Evolutionary conservation across 129 eudicot genomes (phyloP).

Genomic region (Chrysanthemum seticuspe): DNA sequence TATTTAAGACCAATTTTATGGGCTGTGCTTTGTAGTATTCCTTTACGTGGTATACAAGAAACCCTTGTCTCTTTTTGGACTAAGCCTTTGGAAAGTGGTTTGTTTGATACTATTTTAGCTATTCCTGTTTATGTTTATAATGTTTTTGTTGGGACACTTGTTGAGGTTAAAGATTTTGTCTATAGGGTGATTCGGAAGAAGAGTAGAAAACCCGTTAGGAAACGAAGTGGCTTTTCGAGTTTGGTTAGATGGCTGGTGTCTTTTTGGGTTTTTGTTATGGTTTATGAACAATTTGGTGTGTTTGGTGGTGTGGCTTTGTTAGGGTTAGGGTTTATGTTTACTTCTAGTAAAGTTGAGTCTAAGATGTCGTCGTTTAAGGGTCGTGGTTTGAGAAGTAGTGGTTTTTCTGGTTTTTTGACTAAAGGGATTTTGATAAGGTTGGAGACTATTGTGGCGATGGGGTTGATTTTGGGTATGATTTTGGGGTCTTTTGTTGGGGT

Average conservation of each 20-base stretch:
- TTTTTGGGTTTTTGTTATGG: slow-evolving; percentile 85
- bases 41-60: slow-evolving; percentile 79
- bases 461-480: slow-evolving; percentile 73
- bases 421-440: slow-evolving; percentile 58
- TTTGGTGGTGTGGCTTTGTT: slow-evolving; percentile 58
- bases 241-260: slow-evolving; percentile 79
- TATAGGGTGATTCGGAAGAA: slow-evolving; percentile 35
- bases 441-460: slow-evolving; percentile 82
- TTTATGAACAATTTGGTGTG: slow-evolving; percentile 67
- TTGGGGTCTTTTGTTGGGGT: slow-evolving; percentile 63
- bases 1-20: slow-evolving; percentile 79
- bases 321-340: slow-evolving; percentile 71
- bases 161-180: slow-evolving; percentile 51
- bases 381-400: slow-evolving; percentile 47
- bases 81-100: slow-evolving; percentile 67
- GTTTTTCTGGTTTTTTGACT: slow-evolving; percentile 56
- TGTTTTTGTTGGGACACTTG: slow-evolving; percentile 68
- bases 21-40: slow-evolving; percentile 94
- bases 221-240: slow-evolving; percentile 60
- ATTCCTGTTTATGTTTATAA: slow-evolving; percentile 74
- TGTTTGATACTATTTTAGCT: slow-evolving; percentile 74
- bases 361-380: slow-evolving; percentile 68
- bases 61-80: slow-evolving; percentile 86
- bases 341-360: slow-evolving; percentile 54
- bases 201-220: slow-evolving; percentile 39